phyloP scores from a whole-genome alignment of 2,329 filamentous ascomycete species.

The Sporothrix phasma region DNA sequence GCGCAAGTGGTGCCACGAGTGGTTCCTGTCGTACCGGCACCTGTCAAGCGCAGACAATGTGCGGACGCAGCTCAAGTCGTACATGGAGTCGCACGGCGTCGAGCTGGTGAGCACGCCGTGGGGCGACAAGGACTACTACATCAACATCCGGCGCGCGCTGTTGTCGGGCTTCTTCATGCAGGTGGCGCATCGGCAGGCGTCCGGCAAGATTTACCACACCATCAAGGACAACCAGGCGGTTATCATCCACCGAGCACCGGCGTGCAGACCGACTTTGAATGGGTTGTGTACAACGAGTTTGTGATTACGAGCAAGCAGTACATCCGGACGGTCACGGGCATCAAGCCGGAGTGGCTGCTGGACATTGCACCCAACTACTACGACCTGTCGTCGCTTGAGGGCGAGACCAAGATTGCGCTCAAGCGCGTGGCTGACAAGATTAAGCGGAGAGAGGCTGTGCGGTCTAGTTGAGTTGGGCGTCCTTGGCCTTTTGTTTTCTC shows the following conservation, averaged over 20 bases:
- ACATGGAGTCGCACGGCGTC: constrained; percentile 88
- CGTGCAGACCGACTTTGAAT: constrained; percentile 78
- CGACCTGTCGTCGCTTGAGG: constrained; percentile 73
- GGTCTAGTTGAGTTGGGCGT: constrained; percentile 20
- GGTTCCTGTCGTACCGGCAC: constrained; percentile 84
- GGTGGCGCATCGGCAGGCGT: constrained; percentile 84
- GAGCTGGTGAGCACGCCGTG: constrained; percentile 84
- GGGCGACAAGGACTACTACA: constrained; percentile 95
- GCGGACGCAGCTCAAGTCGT: constrained; percentile 79
- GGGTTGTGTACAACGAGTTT: constrained; percentile 98
- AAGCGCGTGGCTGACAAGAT: constrained; percentile 49
- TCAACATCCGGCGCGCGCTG: constrained; percentile 86
- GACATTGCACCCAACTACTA: constrained; percentile 94
- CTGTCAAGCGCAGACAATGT: constrained; percentile 91
- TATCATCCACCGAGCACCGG: constrained; percentile 85
- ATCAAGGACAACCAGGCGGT: constrained; percentile 96
- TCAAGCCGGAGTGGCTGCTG: constrained; percentile 89
- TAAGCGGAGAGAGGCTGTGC: constrained; percentile 49
- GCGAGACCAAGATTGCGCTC: constrained; percentile 68
- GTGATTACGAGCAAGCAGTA: constrained; percentile 98
- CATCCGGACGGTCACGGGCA: constrained; percentile 83
- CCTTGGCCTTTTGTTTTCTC: not conserved
- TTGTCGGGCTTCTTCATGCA: constrained; percentile 99
- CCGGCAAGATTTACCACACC: constrained; percentile 84
- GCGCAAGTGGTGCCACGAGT: constrained; percentile 93